These are phyloP conservation scores for Vachellia pachyceras DNA, from an alignment of 306 rosid species.

Conservation along the genomic window DNA sequence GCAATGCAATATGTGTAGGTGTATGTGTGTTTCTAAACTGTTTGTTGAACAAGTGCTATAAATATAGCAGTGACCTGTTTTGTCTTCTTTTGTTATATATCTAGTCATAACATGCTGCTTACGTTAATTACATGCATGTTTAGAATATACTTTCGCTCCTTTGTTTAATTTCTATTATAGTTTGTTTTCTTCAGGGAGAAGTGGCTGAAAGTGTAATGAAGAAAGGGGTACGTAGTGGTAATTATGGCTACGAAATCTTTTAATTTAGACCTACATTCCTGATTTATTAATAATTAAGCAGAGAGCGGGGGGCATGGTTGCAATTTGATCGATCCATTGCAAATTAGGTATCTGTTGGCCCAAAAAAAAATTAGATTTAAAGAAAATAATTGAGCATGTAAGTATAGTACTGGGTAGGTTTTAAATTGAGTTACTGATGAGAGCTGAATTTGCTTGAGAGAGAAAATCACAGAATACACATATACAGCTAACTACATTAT, in stretches of 20 bases:
- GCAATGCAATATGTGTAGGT: too few species aligned
- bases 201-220: background rate
- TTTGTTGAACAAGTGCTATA: constrained; percentile 47
- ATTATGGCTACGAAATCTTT: background rate
- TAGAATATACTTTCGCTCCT: background rate
- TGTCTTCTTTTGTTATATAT: constrained; percentile 41
- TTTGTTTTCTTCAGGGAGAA: background rate
- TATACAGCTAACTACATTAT: background rate
- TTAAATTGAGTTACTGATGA: background rate
- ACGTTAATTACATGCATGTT: background rate
- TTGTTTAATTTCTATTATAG: background rate
- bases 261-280: background rate
- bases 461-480: background rate
- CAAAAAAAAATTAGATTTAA: background rate
- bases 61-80: constrained; percentile 50
- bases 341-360: background rate
- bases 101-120: background rate
- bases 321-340: background rate
- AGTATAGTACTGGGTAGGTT: background rate
- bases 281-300: background rate
- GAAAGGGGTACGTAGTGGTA: background rate
- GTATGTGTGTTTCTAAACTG: too few species aligned
- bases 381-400: background rate
- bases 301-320: background rate
- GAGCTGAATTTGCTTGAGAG: background rate